phyloP scores from a whole-genome alignment of 2,329 filamentous ascomycete genomes.

The Pleomassaria siparia region DNA sequence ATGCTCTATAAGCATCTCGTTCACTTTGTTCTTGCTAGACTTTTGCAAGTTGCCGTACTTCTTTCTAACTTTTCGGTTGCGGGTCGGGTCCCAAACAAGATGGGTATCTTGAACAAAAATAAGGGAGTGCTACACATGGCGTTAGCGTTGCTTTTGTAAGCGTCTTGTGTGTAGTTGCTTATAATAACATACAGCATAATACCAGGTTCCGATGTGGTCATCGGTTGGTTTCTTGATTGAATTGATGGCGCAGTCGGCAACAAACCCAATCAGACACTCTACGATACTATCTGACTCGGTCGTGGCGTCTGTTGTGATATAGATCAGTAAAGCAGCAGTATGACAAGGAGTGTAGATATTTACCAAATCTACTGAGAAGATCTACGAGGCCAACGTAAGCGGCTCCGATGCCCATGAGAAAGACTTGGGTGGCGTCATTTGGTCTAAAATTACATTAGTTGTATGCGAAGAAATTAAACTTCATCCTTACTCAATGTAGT shows the following conservation, averaged over 20 bases:
- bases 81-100: constrained; percentile 69
- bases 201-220: constrained; percentile 81
- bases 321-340: constrained; percentile 9
- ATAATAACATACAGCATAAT: constrained; percentile 60
- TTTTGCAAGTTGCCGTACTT: constrained; percentile 58
- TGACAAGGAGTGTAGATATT: constrained; percentile 9
- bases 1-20: constrained; percentile 60
- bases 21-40: constrained; percentile 50
- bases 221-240: constrained; percentile 65
- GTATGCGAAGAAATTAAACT: not conserved
- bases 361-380: constrained; percentile 76
- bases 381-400: constrained; percentile 83
- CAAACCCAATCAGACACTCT: constrained; percentile 76
- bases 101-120: constrained; percentile 78
- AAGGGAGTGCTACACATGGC: constrained; percentile 60
- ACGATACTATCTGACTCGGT: constrained; percentile 59
- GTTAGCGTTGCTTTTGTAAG: not conserved
- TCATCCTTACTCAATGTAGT: constrained; percentile 73
- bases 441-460: constrained; percentile 43
- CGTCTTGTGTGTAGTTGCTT: not conserved
- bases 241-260: constrained; percentile 71
- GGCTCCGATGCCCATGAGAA: constrained; percentile 86
- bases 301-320: constrained; percentile 51
- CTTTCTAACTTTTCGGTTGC: constrained; percentile 57
- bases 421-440: constrained; percentile 68